phyloP scores from a whole-genome alignment of 2,329 filamentous ascomycete genomes.

The Diplocarpon rosae region DNA sequence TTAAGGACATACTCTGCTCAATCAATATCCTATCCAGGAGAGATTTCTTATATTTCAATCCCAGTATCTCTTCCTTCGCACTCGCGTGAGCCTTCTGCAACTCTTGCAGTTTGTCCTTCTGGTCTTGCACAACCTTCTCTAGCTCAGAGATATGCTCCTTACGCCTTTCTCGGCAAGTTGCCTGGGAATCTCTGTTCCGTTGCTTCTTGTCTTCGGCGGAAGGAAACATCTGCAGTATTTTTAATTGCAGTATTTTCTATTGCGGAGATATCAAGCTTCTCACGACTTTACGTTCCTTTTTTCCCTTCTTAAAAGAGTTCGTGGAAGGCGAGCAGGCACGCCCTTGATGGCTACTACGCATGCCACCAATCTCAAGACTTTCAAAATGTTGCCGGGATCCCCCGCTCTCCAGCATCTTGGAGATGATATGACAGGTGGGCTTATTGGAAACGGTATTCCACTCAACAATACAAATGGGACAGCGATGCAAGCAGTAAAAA shows the following conservation, averaged over 20 bases:
- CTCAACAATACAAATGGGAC: constrained; percentile 1
- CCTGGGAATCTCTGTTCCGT: constrained; percentile 89
- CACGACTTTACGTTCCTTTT: constrained; percentile 15
- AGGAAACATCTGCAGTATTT: constrained; percentile 71
- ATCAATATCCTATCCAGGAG: constrained; percentile 85
- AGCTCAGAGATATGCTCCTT: constrained; percentile 98
- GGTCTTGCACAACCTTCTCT: constrained; percentile 88
- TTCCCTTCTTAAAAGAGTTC: constrained; percentile 4
- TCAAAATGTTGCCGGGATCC: background rate
- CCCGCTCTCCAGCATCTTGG: constrained; percentile 4
- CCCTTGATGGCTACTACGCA: background rate
- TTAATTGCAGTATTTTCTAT: background rate
- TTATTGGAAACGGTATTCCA: background rate
- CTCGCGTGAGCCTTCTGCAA: constrained; percentile 84
- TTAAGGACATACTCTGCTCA: constrained; percentile 61
- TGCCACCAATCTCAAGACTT: background rate
- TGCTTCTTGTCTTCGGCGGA: constrained; percentile 96
- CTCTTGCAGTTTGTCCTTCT: constrained; percentile 82
- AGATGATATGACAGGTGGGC: background rate
- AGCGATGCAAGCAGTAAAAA: background rate
- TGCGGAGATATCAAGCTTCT: background rate
- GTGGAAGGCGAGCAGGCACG: constrained; percentile 2
- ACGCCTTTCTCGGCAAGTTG: constrained; percentile 85
- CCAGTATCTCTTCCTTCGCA: constrained; percentile 88
- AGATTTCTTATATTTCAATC: constrained; percentile 97